A percentile compares a stretch with the other conserved stretches of the same genome.
These are phyloP conservation scores for Hippophae rhamnoides DNA, from an alignment of 306 rosid species.

Conservation along the genomic window DNA sequence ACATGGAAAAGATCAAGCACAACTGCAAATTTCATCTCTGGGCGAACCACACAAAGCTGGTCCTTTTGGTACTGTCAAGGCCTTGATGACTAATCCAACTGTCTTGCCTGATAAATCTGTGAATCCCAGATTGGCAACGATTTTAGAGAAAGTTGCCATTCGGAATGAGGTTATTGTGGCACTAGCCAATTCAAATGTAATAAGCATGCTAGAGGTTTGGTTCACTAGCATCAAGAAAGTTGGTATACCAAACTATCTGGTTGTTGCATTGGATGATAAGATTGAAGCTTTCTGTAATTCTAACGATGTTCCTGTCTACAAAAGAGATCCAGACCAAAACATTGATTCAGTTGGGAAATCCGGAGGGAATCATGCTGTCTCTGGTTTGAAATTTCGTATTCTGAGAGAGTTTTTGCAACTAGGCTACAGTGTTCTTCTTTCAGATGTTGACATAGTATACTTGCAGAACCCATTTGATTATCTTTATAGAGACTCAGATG, in stretches of 20 bases:
- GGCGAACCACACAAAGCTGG: conserved; percentile 75
- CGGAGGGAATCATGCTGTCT: conserved; percentile 77
- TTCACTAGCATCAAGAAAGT: conserved; percentile 59
- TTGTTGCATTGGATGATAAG: conserved; percentile 57
- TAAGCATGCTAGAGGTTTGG: conserved; percentile 63
- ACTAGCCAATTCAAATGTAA: conserved; percentile 69
- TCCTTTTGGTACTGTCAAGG: conserved; percentile 71
- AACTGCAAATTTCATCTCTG: conserved; percentile 45
- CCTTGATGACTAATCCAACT: conserved; percentile 69
- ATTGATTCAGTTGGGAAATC: conserved; percentile 48
- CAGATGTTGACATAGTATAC: conserved; percentile 79
- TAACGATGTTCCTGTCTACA: conserved; percentile 65
- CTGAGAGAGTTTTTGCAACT: conserved; percentile 79
- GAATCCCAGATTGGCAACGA: conserved; percentile 68
- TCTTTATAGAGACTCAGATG: conserved; percentile 79
- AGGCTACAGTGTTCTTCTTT: conserved; percentile 76
- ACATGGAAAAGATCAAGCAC: conserved; percentile 60
- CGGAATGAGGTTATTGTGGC: conserved; percentile 59
- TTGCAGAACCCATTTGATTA: conserved; percentile 81
- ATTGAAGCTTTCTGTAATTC: conserved; percentile 58
- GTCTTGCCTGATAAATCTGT: conserved; percentile 58
- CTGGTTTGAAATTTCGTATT: conserved; percentile 65
- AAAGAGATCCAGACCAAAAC: conserved; percentile 65
- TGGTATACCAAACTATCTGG: conserved; percentile 67
- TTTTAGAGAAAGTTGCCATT: conserved; percentile 58